These are phyloP conservation scores for Pseudohyphozyma bogoriensis DNA, from an alignment of 768 basidiomycete species.

Conservation along the genomic window DNA sequence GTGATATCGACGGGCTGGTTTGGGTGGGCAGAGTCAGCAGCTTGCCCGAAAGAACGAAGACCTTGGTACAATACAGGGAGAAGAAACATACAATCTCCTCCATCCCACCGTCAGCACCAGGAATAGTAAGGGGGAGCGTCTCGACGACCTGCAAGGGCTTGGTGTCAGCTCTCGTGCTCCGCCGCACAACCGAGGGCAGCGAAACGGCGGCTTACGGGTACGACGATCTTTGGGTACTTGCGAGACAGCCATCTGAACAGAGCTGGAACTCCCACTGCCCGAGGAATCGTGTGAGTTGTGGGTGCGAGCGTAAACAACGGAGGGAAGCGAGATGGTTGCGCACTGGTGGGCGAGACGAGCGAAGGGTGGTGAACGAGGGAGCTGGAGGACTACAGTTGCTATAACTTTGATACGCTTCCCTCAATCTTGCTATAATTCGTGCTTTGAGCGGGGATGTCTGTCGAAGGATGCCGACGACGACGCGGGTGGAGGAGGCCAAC, in stretches of 20 bases:
- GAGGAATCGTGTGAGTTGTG: neutral
- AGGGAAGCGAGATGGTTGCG: neutral
- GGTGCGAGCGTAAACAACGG: neutral
- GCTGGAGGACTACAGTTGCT: neutral
- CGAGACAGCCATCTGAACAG: slow-evolving; percentile 97
- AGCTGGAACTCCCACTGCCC: slow-evolving; percentile 42
- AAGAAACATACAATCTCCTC: slow-evolving; percentile 15
- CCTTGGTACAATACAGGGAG: neutral
- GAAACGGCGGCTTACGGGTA: slow-evolving; percentile 33
- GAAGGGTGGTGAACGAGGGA: neutral
- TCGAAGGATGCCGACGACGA: too few relatives aligned
- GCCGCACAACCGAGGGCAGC: too few relatives aligned
- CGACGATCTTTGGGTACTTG: slow-evolving; percentile 96
- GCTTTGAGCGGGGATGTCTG: too few relatives aligned
- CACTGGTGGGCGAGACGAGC: neutral
- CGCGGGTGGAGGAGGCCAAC: neutral
- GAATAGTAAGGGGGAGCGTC: slow-evolving; percentile 59
- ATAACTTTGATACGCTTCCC: neutral
- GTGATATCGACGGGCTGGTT: slow-evolving; percentile 60
- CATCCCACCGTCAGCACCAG: slow-evolving; percentile 46
- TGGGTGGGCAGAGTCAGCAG: too few relatives aligned
- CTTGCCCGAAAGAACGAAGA: neutral
- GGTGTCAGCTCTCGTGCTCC: neutral
- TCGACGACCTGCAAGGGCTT: slow-evolving; percentile 55
- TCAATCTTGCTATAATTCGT: neutral